Base-by-base conservation (phyloP, 2,329 filamentous ascomycete species). In the Phialophora verrucosa region DNA sequence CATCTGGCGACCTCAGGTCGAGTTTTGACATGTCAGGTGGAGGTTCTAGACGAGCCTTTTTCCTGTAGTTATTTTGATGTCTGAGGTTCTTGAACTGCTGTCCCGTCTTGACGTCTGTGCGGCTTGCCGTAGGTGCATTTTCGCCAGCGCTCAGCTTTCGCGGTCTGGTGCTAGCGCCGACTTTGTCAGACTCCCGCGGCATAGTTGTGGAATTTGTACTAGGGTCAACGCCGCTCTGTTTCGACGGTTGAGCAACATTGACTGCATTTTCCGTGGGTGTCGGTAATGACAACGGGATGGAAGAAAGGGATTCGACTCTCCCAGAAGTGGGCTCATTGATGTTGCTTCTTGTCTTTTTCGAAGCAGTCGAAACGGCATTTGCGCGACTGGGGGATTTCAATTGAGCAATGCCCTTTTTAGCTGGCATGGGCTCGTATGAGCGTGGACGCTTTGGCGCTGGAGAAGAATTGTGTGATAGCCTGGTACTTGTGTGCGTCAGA, bases 1-100 rank as follows among this genome's bases (percentile, higher is more conserved):
- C 68, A 20, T 62, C 63, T 10, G 65, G 55, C 49, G 63, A 38
- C 54, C 25, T 66, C n/a, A 62, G 35, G 20, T 66, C 62, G 32
- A 70, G 55, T 29, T 60, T 61, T 12, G 63, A 60, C 10, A 65
- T 50, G 23, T 65, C 65, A 25, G 67, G 70, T 17, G 67, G 27
- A 27, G 25, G 64, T 64, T 70, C 67, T 59, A 54, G 59, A 12
- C 63, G 42, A 29, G 63, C 44, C 25, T 54, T 35, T 60, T 72
- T 72, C 29, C 27, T 10, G 29, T 31, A 64, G n/a, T 69, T 70
- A 49, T 72, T 71, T 59, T 63, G 53, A 32, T 72, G 66, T 29
- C 55, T 63, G n/a, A 70, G 25, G 59, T 58, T 72, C 35, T 59
- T 67, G 64, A 71, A 71, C 27, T 53, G 62, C 54, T 67, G 29